Conservation (phyloP, 2,329 filamentous ascomycete genomes). For the Cyphellophora attinorum region DNA sequence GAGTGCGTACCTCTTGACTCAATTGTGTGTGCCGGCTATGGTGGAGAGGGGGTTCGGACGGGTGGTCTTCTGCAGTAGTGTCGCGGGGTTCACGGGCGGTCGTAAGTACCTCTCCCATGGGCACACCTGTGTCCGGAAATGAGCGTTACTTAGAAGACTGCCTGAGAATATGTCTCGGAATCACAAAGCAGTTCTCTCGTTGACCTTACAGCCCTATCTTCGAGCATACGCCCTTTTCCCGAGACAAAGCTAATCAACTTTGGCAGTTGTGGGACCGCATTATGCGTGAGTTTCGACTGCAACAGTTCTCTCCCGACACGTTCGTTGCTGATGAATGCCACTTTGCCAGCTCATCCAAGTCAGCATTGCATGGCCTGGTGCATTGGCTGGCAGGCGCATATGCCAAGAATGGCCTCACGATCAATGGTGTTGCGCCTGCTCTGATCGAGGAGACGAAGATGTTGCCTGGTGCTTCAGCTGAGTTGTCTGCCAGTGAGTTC, state of each 20-base stretch:
- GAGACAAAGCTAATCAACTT: too few species aligned
- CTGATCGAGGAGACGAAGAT: conserved; percentile 37
- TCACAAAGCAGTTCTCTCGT: too few species aligned
- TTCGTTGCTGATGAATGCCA: too few species aligned
- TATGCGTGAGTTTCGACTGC: conserved; percentile 22
- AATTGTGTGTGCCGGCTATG: conserved; percentile 53
- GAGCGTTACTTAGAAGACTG: too few species aligned
- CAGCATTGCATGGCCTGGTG: conserved; percentile 36
- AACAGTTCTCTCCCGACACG: too few species aligned
- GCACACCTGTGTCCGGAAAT: too few species aligned
- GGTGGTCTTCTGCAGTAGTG: conserved; percentile 55
- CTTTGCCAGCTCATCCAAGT: conserved; percentile 32
- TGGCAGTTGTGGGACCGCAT: conserved; percentile 55
- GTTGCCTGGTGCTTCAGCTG: conserved; percentile 28
- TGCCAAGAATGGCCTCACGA: conserved; percentile 35
- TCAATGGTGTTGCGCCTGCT: conserved; percentile 40
- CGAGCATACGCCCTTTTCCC: too few species aligned
- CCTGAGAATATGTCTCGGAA: too few species aligned
- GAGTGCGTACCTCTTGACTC: conserved; percentile 52
- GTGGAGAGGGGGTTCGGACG: conserved; percentile 50
- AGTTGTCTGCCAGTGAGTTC: conserved; percentile 13
- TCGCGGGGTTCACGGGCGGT: conserved; percentile 54
- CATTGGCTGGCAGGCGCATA: conserved; percentile 36
- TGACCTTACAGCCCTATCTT: too few species aligned
- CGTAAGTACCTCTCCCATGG: too few species aligned